Conservation (phyloP, 768 basidiomycete species). For the Collybiopsis confluens region DNA sequence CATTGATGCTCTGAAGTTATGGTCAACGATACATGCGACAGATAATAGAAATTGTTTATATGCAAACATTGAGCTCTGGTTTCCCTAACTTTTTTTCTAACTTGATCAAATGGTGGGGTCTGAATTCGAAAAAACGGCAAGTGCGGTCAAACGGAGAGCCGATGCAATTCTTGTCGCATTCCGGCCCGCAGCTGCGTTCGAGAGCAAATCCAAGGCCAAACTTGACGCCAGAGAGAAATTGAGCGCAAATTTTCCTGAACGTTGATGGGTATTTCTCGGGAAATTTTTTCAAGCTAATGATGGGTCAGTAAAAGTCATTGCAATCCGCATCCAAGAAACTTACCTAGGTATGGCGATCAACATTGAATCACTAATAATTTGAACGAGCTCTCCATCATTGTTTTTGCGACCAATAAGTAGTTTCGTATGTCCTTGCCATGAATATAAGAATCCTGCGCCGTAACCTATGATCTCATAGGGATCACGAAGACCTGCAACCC, state of each 20-base stretch:
- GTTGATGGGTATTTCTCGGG: slow-evolving; percentile 14
- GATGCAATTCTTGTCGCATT: slow-evolving; percentile 55
- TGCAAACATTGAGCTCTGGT: slow-evolving; percentile 44
- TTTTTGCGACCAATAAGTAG: slow-evolving; percentile 70
- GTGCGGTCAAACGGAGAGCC: slow-evolving; percentile 65
- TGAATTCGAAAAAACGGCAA: slow-evolving; percentile 79
- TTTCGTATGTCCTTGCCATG: slow-evolving; percentile 75
- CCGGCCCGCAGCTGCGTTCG: slow-evolving; percentile 75
- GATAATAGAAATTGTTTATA: not conserved
- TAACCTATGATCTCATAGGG: slow-evolving; percentile 65
- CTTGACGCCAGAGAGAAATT: slow-evolving; percentile 77
- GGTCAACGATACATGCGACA: not conserved
- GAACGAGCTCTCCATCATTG: slow-evolving; percentile 70
- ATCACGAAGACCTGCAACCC: slow-evolving; percentile 65
- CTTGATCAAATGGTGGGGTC: slow-evolving; percentile 73
- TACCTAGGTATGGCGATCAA: slow-evolving; percentile 84
- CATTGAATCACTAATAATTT: slow-evolving; percentile 78
- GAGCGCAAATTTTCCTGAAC: slow-evolving; percentile 74
- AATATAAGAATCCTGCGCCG: slow-evolving; percentile 85
- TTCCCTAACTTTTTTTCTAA: slow-evolving; percentile 43
- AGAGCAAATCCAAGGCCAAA: slow-evolving; percentile 82
- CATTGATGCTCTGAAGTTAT: slow-evolving; percentile 38
- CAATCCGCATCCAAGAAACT: slow-evolving; percentile 20
- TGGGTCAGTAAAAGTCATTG: slow-evolving; percentile 12
- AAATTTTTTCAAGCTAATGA: slow-evolving; percentile 19